Percentiles rank a stretch among this genome's conserved stretches.
These are phyloP conservation scores for Cryptomeria japonica DNA, from an alignment of 75 land plant species.

Conservation along the genomic window DNA sequence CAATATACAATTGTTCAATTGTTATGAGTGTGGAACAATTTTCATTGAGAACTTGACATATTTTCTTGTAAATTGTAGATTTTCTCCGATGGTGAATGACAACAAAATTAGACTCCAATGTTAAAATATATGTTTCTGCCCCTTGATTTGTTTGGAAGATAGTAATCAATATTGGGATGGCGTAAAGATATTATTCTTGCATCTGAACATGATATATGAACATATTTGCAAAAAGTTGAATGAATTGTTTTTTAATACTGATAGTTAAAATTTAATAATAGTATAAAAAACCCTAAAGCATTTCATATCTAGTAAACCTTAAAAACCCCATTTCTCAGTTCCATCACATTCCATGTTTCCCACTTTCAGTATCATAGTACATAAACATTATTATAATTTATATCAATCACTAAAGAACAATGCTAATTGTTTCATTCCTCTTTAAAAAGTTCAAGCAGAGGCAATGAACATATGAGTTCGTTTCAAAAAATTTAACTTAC, in stretches of 20 bases:
- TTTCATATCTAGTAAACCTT: not conserved
- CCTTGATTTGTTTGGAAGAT: not conserved
- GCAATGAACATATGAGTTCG: not conserved
- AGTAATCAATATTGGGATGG: not conserved
- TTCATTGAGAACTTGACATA: too few relatives aligned
- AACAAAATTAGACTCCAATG: not conserved
- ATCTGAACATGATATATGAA: not conserved
- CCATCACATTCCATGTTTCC: not conserved
- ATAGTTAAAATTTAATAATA: not conserved
- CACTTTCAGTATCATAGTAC: not conserved
- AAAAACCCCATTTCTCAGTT: not conserved
- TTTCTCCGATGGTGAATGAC: too few relatives aligned
- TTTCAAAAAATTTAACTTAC: slow-evolving; percentile 22
- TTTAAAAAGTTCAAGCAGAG: not conserved
- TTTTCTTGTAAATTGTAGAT: too few relatives aligned
- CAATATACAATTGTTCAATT: too few relatives aligned
- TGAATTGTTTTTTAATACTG: not conserved
- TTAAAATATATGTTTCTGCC: not conserved
- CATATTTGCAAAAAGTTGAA: not conserved
- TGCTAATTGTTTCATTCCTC: not conserved
- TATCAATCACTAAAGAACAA: not conserved
- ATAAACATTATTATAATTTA: not conserved
- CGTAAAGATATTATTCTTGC: not conserved
- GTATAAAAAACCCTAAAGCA: not conserved
- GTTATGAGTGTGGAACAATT: too few relatives aligned